Percentiles rank a stretch among this genome's conserved stretches.
Conservation (phyloP, 805 yeast genomes). For the Wickerhamomyces tratensis region DNA sequence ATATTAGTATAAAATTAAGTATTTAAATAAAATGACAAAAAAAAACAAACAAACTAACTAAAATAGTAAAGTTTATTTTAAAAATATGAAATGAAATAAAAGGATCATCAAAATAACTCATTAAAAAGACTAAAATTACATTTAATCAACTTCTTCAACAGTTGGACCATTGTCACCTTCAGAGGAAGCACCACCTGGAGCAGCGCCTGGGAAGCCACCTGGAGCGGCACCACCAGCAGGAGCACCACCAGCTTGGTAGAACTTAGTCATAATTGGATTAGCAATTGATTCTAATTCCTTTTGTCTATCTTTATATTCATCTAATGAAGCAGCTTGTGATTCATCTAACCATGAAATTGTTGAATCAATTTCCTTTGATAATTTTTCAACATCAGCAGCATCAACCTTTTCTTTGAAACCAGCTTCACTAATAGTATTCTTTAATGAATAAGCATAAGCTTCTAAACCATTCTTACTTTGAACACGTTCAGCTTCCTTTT, state of each 20-base stretch:
- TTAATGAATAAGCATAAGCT: conserved; percentile 91
- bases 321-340: conserved; percentile 85
- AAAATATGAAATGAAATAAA: no score
- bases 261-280: conserved; percentile 94
- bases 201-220: conserved; percentile 57
- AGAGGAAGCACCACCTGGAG: conserved; percentile 42
- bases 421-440: conserved; percentile 70
- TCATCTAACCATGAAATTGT: conserved; percentile 86
- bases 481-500: conserved; percentile 86
- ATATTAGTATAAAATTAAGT: no score
- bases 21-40: no score
- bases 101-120: no score
- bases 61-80: no score
- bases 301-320: conserved; percentile 88
- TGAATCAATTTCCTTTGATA: conserved; percentile 77
- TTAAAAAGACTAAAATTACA: background rate
- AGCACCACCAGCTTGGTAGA: conserved; percentile 88
- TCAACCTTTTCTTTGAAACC: conserved; percentile 71
- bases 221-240: conserved; percentile 51
- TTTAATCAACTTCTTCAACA: conserved; percentile 73
- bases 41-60: no score
- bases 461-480: conserved; percentile 93
- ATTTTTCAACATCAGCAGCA: conserved; percentile 61
- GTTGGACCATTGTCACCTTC: conserved; percentile 48
- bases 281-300: conserved; percentile 95